phyloP scores from a whole-genome alignment of 495 filamentous ascomycete species.

The Podospora australis region DNA sequence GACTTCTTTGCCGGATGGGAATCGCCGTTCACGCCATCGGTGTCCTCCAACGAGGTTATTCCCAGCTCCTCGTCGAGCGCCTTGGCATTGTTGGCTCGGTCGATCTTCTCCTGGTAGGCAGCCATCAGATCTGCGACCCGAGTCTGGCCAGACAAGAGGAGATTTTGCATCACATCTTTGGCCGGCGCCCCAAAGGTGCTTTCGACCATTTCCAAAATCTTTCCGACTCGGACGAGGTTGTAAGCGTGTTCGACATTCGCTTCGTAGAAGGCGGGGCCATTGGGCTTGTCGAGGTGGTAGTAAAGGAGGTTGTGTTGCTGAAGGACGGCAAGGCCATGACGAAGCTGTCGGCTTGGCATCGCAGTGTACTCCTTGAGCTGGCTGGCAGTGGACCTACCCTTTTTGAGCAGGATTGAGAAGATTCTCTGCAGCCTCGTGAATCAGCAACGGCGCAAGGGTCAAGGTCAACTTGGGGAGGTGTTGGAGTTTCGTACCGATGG shows the following conservation, averaged over 20 bases:
- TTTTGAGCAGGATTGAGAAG: conserved; percentile 67
- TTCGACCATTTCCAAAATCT: conserved; percentile 70
- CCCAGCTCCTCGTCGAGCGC: conserved; percentile 13
- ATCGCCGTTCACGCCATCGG: conserved; percentile 16
- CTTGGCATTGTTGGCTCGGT: conserved; percentile 22
- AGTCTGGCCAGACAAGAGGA: conserved; percentile 72
- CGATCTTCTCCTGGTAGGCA: conserved; percentile 30
- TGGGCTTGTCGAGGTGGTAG: conserved; percentile 59
- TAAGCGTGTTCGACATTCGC: conserved; percentile 70
- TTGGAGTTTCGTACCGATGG: too few relatives aligned
- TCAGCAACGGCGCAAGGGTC: conserved; percentile 12
- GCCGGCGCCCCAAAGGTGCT: conserved; percentile 63
- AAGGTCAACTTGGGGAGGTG: too few relatives aligned
- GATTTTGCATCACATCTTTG: conserved; percentile 61
- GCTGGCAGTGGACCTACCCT: conserved; percentile 68
- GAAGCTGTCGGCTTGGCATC: conserved; percentile 61
- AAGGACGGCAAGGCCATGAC: conserved; percentile 73
- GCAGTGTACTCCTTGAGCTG: conserved; percentile 59
- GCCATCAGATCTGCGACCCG: conserved; percentile 61
- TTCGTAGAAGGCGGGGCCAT: conserved; percentile 67
- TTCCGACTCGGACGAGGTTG: conserved; percentile 68
- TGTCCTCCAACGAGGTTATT: not conserved
- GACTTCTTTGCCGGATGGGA: conserved; percentile 10
- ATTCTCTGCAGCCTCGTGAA: too few relatives aligned
- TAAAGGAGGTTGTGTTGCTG: conserved; percentile 82